Percentiles rank a stretch among this genome's conserved stretches.
phyloP scores from a whole-genome alignment of 2,329 filamentous ascomycete genomes.

The Talaromyces sp. region DNA sequence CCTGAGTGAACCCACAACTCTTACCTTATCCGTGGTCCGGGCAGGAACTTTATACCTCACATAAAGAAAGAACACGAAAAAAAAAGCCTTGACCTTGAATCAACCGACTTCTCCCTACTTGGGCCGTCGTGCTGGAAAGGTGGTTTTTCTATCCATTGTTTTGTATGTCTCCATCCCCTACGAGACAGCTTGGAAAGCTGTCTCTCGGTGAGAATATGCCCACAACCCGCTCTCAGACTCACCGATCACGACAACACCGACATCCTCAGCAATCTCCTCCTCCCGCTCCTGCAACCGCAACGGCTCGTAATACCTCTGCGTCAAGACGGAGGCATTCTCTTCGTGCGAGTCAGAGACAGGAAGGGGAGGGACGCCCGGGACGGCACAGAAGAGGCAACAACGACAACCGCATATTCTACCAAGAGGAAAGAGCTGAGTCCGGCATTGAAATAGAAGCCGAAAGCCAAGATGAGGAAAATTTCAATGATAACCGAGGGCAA shows the following conservation, averaged over 20 bases:
- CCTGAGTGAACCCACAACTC: background rate
- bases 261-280: background rate
- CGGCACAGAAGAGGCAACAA: slow-evolving; percentile 15
- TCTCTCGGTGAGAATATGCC: slow-evolving; percentile 38
- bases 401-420: slow-evolving; percentile 16
- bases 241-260: slow-evolving; percentile 21
- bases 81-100: background rate
- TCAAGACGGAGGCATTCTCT: slow-evolving; percentile 5
- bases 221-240: slow-evolving; percentile 28
- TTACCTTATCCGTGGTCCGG: slow-evolving; percentile 30
- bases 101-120: background rate
- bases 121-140: background rate
- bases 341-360: slow-evolving; percentile 4
- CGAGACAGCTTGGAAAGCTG: slow-evolving; percentile 37
- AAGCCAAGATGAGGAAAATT: slow-evolving; percentile 8
- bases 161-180: slow-evolving; percentile 39
- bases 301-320: slow-evolving; percentile 1
- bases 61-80: background rate
- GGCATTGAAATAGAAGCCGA: slow-evolving; percentile 12
- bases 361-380: slow-evolving; percentile 1
- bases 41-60: slow-evolving; percentile 29
- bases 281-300: background rate
- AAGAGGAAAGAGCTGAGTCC: background rate
- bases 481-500: slow-evolving; percentile 13
- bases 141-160: slow-evolving; percentile 9